These are phyloP conservation scores for Triticum aestivum DNA, from an alignment of 176 grass and related monocot species.

Conservation along the genomic window IWGSC_CS_RefSeq_v2.1 NC_057805.1:271383345-271383844, in stretches of 20 bases:
- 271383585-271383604: conserved; percentile 95
- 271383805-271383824: conserved; percentile 25
- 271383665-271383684: conserved; percentile 9
- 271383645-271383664: background rate
- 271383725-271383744: conserved; percentile 18
- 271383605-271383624: conserved; percentile 99
- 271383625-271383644: conserved; percentile 34
- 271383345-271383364: conserved; percentile 1
- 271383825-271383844: conserved; percentile 85
- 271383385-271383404: conserved; percentile 6
- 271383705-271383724: background rate
- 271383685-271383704: background rate
- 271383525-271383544: conserved; percentile 60
- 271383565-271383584: conserved; percentile 97
- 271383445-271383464: too few species aligned
- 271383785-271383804: conserved; percentile 14
- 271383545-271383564: conserved; percentile 99
- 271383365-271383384: background rate
- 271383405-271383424: background rate
- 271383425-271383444: background rate
- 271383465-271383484: background rate
- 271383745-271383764: background rate
- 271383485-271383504: background rate
- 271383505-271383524: background rate
- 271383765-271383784: background rate